phyloP scores from a whole-genome alignment of 495 filamentous ascomycete genomes.

The Aspergillus saccharolyticus region DNA sequence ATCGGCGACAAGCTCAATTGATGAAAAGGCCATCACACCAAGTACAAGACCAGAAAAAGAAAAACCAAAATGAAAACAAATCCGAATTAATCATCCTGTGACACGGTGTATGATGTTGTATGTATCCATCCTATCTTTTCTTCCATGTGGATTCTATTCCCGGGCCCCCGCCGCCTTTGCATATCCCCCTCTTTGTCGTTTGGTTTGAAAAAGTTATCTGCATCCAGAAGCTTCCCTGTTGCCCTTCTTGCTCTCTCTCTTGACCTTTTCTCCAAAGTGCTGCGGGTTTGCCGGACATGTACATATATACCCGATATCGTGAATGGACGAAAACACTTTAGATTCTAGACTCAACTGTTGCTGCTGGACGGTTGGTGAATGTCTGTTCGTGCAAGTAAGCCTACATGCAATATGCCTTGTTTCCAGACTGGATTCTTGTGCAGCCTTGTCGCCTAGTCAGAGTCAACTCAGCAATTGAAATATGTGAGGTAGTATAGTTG shows the following conservation, averaged over 20 bases:
- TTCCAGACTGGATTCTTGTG: no score
- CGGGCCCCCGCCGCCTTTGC: slow-evolving; percentile 17
- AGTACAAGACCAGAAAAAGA: no score
- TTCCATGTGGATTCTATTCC: slow-evolving; percentile 12
- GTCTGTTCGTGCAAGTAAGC: no score
- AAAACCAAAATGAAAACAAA: not conserved
- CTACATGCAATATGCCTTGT: no score
- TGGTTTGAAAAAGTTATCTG: not conserved
- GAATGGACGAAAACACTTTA: not conserved
- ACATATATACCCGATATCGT: not conserved
- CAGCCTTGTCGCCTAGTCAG: no score
- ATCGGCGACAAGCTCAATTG: slow-evolving; percentile 13
- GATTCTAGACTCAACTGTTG: no score
- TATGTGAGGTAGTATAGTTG: no score
- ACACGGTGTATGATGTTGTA: slow-evolving; percentile 12
- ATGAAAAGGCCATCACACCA: no score
- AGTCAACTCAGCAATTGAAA: no score
- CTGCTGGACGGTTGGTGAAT: no score
- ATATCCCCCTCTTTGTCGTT: slow-evolving; percentile 7
- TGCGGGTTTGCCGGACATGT: not conserved
- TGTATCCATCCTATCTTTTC: slow-evolving; percentile 14
- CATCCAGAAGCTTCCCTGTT: not conserved
- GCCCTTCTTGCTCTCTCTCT: not conserved
- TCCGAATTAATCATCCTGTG: slow-evolving; percentile 1
- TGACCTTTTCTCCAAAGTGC: not conserved